Conservation (phyloP, 169 alveolate species). For the Sarcocystis neurona region DNA sequence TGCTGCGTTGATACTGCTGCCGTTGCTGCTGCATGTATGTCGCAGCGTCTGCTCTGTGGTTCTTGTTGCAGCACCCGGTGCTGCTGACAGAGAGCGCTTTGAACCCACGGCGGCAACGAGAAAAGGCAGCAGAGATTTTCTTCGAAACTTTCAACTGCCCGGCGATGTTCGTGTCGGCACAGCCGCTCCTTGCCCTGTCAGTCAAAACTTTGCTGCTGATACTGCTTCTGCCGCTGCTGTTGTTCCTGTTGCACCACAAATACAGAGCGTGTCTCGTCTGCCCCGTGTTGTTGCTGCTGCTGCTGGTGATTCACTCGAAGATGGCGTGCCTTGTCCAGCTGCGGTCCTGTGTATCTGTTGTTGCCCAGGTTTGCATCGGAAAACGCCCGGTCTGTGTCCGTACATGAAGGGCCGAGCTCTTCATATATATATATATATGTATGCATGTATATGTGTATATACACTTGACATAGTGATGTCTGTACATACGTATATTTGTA, state of each 20-base stretch:
- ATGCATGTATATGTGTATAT: background rate
- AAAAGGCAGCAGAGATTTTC: slow-evolving; percentile 96
- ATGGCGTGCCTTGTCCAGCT: no score
- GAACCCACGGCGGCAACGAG: slow-evolving; percentile 97
- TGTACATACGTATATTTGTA: background rate
- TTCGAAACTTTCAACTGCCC: slow-evolving; percentile 78
- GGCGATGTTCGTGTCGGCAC: slow-evolving; percentile 75
- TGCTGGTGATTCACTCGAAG: no score
- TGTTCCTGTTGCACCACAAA: background rate
- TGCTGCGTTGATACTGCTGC: no score
- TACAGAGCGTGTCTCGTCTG: background rate
- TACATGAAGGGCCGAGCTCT: no score
- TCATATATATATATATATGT: background rate
- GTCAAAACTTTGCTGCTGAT: background rate
- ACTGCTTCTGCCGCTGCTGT: background rate
- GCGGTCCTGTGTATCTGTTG: no score
- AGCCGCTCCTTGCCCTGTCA: slow-evolving; percentile 89
- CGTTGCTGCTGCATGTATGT: no score
- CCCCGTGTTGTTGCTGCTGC: no score
- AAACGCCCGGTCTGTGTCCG: no score
- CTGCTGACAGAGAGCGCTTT: slow-evolving; percentile 98
- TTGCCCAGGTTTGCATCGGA: no score
- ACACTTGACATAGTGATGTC: background rate
- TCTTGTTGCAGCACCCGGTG: slow-evolving; percentile 89
- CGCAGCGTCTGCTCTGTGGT: no score